phyloP scores from a whole-genome alignment of 2,329 filamentous ascomycete genomes.

The Ampelomyces quisqualis region DNA sequence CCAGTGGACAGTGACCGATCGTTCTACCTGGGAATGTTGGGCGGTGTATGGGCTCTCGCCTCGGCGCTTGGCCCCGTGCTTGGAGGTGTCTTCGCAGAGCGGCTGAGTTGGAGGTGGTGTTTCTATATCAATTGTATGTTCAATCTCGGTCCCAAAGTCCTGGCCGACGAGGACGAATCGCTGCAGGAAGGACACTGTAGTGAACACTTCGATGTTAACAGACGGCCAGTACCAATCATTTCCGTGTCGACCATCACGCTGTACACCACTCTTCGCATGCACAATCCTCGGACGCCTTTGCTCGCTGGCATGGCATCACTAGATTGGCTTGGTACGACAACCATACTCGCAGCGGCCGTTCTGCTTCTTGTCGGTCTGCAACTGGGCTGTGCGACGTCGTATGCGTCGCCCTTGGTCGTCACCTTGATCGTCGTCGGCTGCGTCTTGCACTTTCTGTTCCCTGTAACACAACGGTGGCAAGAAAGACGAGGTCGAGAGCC shows the following conservation, averaged over 20 bases:
- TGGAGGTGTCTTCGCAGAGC: conserved; percentile 53
- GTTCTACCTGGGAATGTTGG: conserved; percentile 55
- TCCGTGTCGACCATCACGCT: conserved; percentile 52
- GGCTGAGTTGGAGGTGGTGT: conserved; percentile 54
- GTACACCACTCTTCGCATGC: conserved; percentile 55
- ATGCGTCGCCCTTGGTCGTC: conserved; percentile 53
- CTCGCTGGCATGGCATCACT: conserved; percentile 51
- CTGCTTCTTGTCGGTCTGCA: conserved; percentile 56
- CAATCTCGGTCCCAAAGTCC: too few relatives aligned
- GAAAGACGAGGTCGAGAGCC: conserved; percentile 62
- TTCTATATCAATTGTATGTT: conserved; percentile 42
- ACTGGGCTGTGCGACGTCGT: conserved; percentile 53
- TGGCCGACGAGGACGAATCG: too few relatives aligned
- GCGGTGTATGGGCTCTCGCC: conserved; percentile 58
- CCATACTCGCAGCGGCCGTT: conserved; percentile 51
- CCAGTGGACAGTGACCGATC: conserved; percentile 42
- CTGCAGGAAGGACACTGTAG: too few relatives aligned
- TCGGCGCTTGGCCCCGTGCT: conserved; percentile 56
- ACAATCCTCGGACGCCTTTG: conserved; percentile 53
- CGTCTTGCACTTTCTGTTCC: conserved; percentile 51
- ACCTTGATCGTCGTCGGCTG: conserved; percentile 53
- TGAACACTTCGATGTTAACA: conserved; percentile 10
- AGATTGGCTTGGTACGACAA: conserved; percentile 56
- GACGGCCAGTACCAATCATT: conserved; percentile 50
- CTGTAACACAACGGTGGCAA: conserved; percentile 64